Percentiles rank a stretch among this genome's conserved stretches.
phyloP scores from a whole-genome alignment of 1,284 basidiomycete genomes.

The Chiua sp. region DNA sequence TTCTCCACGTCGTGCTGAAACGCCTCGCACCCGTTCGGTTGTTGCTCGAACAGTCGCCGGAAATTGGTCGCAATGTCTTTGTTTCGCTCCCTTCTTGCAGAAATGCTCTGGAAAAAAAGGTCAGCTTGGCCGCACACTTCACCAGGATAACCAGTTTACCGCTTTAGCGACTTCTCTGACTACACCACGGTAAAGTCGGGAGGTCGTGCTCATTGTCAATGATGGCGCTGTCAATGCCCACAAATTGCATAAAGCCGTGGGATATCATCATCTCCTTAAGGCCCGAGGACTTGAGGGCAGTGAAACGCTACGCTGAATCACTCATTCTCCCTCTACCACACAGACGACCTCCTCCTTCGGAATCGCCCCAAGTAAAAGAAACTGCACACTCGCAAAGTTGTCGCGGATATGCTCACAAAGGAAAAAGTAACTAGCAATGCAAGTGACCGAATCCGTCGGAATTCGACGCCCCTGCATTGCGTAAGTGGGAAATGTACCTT shows the following conservation, averaged over 20 bases:
- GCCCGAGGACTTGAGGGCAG: too few relatives aligned
- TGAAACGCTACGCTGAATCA: too few relatives aligned
- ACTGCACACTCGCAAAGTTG: too few relatives aligned
- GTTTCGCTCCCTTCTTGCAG: slow-evolving; percentile 52
- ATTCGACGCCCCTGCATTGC: slow-evolving; percentile 45
- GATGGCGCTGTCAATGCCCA: slow-evolving; percentile 17
- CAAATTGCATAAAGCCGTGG: slow-evolving; percentile 18
- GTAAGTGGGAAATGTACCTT: slow-evolving; percentile 66
- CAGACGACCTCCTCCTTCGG: too few relatives aligned
- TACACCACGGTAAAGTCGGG: slow-evolving; percentile 47
- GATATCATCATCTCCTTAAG: too few relatives aligned
- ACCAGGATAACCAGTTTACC: slow-evolving; percentile 34
- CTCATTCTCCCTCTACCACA: too few relatives aligned
- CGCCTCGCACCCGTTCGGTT: slow-evolving; percentile 30
- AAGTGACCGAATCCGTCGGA: too few relatives aligned
- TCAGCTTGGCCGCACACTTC: slow-evolving; percentile 8
- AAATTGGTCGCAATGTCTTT: slow-evolving; percentile 54
- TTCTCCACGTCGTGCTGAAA: slow-evolving; percentile 63
- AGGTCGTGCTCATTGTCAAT: slow-evolving; percentile 35
- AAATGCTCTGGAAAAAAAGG: slow-evolving; percentile 38
- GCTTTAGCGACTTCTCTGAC: slow-evolving; percentile 49
- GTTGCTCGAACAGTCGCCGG: slow-evolving; percentile 60
- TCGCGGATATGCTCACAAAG: too few relatives aligned
- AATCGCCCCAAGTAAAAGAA: too few relatives aligned
- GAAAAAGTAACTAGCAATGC: too few relatives aligned